phyloP scores from a whole-genome alignment of 2,329 filamentous ascomycete species.

The Seiridium unicorne region DNA sequence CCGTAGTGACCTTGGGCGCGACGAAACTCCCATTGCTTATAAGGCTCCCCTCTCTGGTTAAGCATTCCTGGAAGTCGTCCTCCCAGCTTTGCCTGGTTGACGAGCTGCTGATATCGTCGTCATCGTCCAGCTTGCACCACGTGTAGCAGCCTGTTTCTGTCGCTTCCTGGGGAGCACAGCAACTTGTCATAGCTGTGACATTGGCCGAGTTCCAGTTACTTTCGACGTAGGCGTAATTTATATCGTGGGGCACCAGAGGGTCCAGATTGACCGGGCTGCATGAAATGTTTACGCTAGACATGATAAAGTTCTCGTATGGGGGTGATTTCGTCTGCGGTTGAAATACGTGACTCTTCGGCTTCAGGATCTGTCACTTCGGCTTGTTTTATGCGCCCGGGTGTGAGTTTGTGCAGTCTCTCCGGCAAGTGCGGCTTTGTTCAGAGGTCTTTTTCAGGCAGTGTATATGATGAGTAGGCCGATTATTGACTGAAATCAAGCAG shows the following conservation, averaged over 20 bases:
- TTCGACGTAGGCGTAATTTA: neutral
- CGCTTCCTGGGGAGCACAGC: neutral
- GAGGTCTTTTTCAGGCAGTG: neutral
- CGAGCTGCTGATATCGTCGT: neutral
- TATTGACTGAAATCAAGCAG: neutral
- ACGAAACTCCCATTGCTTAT: constrained; percentile 1
- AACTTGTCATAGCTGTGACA: neutral
- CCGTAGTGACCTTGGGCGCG: neutral
- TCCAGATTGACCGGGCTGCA: neutral
- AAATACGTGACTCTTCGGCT: neutral
- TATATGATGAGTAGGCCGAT: neutral
- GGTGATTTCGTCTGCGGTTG: neutral
- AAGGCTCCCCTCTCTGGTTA: neutral
- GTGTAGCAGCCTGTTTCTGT: neutral
- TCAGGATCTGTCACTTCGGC: neutral
- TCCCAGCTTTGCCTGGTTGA: neutral
- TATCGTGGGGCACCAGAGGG: neutral
- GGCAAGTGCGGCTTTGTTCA: neutral
- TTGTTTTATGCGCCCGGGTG: neutral
- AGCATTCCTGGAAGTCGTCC: neutral
- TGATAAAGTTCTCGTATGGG: neutral
- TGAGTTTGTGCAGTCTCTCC: neutral
- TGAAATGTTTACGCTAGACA: constrained; percentile 1
- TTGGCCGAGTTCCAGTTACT: constrained; percentile 2
- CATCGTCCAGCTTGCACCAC: neutral